Base-by-base conservation (phyloP, 768 basidiomycete species). In the Leccinum obscurum region DNA sequence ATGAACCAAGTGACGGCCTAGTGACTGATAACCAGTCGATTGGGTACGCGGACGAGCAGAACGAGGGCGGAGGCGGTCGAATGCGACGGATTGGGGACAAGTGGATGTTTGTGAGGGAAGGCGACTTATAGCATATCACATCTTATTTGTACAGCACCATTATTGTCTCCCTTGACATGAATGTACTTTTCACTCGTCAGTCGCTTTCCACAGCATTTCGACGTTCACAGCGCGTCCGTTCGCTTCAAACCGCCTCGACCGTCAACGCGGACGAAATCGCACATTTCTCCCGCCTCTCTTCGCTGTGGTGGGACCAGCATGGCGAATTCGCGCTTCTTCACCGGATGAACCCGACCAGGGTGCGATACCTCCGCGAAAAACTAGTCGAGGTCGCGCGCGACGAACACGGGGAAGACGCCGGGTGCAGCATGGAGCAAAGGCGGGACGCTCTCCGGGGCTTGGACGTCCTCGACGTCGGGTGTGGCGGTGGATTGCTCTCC, bases 241-340 rank as follows among this genome's bases (percentile, higher is more conserved):
- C 26, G 8, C 58, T 75, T 14, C 70, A 75, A 26, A 67, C 72
- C 0, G 66, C 61, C 8, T 59, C 72, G 7, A 72, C 61, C 41
- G 82, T 94, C 66, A 95, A 96, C 70, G 71, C 80, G 0, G 81
- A 80, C 56, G 95, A 98, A 75, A 90, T 97, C 41, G 86, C 89
- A 0, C 92, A 93, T 72, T 97, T 98, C 73, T 93, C 95, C 3
- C 80, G 83, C 28, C 85, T 97, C 5, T 92, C 93, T 2, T 86
- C 89, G n/a, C 80, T 87, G 68, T 98, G 95, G 95, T 98, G 95
- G 95, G 87, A 95, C 74, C 93, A 96, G 70, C 83, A 80, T 20
- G 95, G 96, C 65, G 95, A 98, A 73, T 95, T 96, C 71, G 81
- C 78, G 3, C 77, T 94, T 39, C 77, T 99, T 35, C 97, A 98